Percentiles rank a stretch among this genome's conserved stretches.
Evolutionary conservation across 208 protist genomes (phyloP).

Genomic region (Crithidia bombi): DNA sequence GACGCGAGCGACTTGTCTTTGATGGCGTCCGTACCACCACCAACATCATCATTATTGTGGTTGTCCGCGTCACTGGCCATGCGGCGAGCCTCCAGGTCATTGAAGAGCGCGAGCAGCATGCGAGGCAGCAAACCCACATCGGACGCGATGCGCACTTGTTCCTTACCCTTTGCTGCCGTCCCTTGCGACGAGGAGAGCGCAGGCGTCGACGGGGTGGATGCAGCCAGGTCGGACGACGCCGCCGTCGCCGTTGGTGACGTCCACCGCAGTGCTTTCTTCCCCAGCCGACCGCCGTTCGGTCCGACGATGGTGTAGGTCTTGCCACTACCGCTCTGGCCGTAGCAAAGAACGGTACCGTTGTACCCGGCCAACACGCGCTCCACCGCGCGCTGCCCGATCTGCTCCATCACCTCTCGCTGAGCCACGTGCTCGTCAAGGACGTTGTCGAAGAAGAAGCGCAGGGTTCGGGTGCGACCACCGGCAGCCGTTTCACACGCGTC

Average conservation of each 20-base stretch:
- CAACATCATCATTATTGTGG: no score
- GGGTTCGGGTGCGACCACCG: conserved; percentile 3
- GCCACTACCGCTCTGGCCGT: conserved; percentile 93
- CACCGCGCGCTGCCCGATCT: conserved; percentile 60
- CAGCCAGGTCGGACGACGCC: neutral
- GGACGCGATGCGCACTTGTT: conserved; percentile 10
- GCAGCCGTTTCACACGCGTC: conserved; percentile 1
- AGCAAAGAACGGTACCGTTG: conserved; percentile 87
- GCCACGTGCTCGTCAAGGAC: conserved; percentile 57
- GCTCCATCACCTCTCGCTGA: conserved; percentile 75
- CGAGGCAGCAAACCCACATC: conserved; percentile 50
- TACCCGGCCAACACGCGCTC: conserved; percentile 70
- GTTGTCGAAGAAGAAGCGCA: conserved; percentile 69
- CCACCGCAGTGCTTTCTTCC: conserved; percentile 20
- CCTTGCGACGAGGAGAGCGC: neutral
- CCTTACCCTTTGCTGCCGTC: conserved; percentile 3
- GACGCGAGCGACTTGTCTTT: neutral
- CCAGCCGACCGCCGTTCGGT: conserved; percentile 36
- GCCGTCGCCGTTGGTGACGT: conserved; percentile 13
- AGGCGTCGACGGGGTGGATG: neutral
- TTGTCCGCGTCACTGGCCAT: conserved; percentile 1
- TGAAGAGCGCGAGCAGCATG: conserved; percentile 51
- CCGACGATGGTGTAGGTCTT: conserved; percentile 91
- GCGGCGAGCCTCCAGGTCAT: conserved; percentile 30
- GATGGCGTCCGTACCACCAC: no score